Conservation (phyloP, 768 basidiomycete species). For the Trametopsis cervina region DNA sequence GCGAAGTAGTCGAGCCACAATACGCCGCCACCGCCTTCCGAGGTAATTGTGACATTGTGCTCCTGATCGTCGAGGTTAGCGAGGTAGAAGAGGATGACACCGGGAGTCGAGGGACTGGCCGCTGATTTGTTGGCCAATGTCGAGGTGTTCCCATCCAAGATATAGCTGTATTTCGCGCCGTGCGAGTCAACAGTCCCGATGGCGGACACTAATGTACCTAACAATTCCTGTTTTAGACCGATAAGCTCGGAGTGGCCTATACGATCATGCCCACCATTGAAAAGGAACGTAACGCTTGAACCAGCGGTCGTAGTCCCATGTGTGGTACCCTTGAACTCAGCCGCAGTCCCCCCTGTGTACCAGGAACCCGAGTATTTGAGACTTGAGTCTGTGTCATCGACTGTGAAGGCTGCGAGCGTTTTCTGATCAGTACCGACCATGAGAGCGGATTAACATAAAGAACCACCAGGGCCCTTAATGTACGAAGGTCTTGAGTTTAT, state of each 20-base stretch:
- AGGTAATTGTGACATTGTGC: not conserved
- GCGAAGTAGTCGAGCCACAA: not conserved
- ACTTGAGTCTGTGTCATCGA: not conserved
- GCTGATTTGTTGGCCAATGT: not conserved
- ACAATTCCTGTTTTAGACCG: not conserved
- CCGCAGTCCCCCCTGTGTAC: not conserved
- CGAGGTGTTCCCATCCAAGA: not conserved
- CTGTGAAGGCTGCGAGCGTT: not conserved
- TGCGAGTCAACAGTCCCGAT: not conserved
- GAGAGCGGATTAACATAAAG: not conserved
- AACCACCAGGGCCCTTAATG: not conserved
- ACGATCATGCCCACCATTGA: not conserved
- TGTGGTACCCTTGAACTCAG: not conserved
- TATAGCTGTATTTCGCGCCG: not conserved
- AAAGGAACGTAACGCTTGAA: not conserved
- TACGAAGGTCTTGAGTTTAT: not conserved
- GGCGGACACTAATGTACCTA: not conserved
- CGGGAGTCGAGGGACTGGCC: too few relatives aligned
- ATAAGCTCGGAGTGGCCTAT: not conserved
- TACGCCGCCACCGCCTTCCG: not conserved
- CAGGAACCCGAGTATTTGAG: not conserved
- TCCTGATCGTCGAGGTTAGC: not conserved
- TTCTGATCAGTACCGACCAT: not conserved
- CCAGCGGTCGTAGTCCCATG: not conserved
- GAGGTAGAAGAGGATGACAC: not conserved